Evolutionary conservation across 495 filamentous ascomycete species (phyloP).

Genomic region (Xylaria intraflava): DNA sequence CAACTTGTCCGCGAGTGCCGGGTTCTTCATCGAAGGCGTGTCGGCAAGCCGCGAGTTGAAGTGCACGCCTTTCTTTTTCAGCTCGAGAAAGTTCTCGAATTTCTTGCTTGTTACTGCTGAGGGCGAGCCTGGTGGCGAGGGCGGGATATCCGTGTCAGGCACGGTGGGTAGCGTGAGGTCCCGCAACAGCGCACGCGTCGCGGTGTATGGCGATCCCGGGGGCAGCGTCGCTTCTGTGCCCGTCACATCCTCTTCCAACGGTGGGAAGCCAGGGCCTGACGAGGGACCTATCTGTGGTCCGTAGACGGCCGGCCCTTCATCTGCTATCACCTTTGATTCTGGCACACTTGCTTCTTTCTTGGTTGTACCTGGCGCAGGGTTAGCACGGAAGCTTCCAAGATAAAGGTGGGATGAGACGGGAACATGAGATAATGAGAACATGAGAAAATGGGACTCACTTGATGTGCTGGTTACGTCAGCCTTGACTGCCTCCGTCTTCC

Average conservation of each 20-base stretch:
- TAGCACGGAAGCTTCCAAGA: conserved; percentile 2
- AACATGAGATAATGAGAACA: neutral
- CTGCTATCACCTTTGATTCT: conserved; percentile 11
- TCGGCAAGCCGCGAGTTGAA: conserved; percentile 79
- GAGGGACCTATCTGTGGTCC: conserved; percentile 25
- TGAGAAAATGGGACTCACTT: conserved; percentile 10
- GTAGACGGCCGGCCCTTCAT: conserved; percentile 15
- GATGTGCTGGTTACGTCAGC: conserved; percentile 2
- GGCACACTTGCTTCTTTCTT: conserved; percentile 3
- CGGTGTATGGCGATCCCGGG: conserved; percentile 63
- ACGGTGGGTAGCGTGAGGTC: conserved; percentile 79
- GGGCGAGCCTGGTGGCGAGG: conserved; percentile 75
- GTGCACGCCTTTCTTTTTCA: conserved; percentile 82
- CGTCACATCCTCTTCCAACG: conserved; percentile 21
- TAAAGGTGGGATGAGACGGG: conserved; percentile 17
- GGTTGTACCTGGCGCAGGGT: conserved; percentile 8
- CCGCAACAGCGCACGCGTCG: conserved; percentile 59
- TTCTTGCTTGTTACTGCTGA: conserved; percentile 58
- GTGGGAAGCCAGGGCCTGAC: conserved; percentile 30
- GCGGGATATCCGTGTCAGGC: conserved; percentile 74
- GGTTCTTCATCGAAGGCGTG: conserved; percentile 70
- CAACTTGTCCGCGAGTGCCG: conserved; percentile 70
- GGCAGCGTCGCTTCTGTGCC: conserved; percentile 22
- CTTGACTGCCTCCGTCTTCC: conserved; percentile 19
- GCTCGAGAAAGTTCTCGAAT: conserved; percentile 71